Evolutionary conservation across 2,329 filamentous ascomycete species (phyloP).

Genomic region (Fusarium buharicum): DNA sequence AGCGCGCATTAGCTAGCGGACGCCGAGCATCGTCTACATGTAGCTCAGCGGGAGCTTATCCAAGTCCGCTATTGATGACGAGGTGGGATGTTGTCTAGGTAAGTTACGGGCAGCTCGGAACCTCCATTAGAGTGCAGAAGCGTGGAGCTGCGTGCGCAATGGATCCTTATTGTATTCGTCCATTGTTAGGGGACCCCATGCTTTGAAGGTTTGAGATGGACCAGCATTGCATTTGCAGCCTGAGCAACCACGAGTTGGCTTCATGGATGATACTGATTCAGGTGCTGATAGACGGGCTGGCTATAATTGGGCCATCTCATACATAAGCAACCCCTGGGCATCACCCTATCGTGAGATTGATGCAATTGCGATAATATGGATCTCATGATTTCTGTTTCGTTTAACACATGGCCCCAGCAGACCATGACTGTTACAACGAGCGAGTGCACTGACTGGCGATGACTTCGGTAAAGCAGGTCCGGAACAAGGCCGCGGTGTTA

Average conservation of each 20-base stretch:
- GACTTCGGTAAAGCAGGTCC: constrained; percentile 15
- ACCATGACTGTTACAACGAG: constrained; percentile 13
- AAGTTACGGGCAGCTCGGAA: constrained; percentile 33
- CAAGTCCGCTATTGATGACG: constrained; percentile 29
- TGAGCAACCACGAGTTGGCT: constrained; percentile 21
- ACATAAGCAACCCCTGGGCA: constrained; percentile 13
- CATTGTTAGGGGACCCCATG: constrained; percentile 33
- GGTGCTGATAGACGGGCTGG: constrained; percentile 8
- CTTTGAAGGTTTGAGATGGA: constrained; percentile 26
- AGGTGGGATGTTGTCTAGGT: constrained; percentile 40
- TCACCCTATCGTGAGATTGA: constrained; percentile 19
- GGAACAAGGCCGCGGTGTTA: constrained; percentile 29
- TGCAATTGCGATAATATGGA: constrained; percentile 14
- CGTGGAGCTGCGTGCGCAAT: constrained; percentile 28
- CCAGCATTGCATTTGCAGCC: constrained; percentile 30
- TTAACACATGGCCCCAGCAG: constrained; percentile 2
- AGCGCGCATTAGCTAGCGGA: constrained; percentile 1
- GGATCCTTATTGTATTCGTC: constrained; percentile 8
- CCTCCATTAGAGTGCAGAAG: constrained; percentile 42
- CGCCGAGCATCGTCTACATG: constrained; percentile 18
- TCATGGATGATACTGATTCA: constrained; percentile 7
- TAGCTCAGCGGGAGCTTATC: constrained; percentile 18
- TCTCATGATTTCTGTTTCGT: constrained; percentile 37
- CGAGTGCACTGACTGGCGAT: constrained; percentile 21
- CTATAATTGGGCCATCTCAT: constrained; percentile 28